Conservation (phyloP, 2,329 filamentous ascomycete genomes). For the Verticillium albo-atrum region DNA sequence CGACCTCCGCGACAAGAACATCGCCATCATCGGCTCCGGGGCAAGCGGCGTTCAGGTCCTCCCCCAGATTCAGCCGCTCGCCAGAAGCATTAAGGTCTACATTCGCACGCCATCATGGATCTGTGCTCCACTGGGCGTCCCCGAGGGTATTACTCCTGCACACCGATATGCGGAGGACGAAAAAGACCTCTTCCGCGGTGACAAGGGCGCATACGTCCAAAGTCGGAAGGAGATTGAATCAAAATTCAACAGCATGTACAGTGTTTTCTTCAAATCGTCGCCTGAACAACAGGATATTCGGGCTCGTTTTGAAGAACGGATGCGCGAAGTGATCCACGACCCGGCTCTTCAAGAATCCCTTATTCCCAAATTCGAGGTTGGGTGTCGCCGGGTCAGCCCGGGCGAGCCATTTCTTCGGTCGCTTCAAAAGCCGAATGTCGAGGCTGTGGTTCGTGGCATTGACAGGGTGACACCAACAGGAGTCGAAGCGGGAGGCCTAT, state of each 20-base stretch:
- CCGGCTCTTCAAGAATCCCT: slow-evolving; percentile 11
- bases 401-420: slow-evolving; percentile 36
- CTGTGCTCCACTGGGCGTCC: slow-evolving; percentile 20
- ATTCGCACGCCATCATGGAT: slow-evolving; percentile 43
- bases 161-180: slow-evolving; percentile 1
- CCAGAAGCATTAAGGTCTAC: slow-evolving; percentile 36
- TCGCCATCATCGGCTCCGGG: slow-evolving; percentile 30
- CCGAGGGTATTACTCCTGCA: not conserved
- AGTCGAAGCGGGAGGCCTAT: slow-evolving; percentile 14
- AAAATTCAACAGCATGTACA: slow-evolving; percentile 33
- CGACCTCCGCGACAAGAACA: slow-evolving; percentile 26
- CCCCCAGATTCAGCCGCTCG: slow-evolving; percentile 33
- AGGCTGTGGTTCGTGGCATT: slow-evolving; percentile 26
- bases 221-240: slow-evolving; percentile 30
- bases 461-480: slow-evolving; percentile 20
- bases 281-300: slow-evolving; percentile 11
- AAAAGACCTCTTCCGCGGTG: slow-evolving; percentile 5
- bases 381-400: slow-evolving; percentile 23
- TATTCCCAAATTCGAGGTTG: slow-evolving; percentile 16
- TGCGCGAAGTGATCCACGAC: slow-evolving; percentile 10
- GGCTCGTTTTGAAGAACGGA: slow-evolving; percentile 9
- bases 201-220: slow-evolving; percentile 5
- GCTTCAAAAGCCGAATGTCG: slow-evolving; percentile 33
- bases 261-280: slow-evolving; percentile 30
- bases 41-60: slow-evolving; percentile 34